These are phyloP conservation scores for Backusella tarrabulga DNA, from an alignment of 192 early-diverging fungal species.

Conservation along the genomic window DNA sequence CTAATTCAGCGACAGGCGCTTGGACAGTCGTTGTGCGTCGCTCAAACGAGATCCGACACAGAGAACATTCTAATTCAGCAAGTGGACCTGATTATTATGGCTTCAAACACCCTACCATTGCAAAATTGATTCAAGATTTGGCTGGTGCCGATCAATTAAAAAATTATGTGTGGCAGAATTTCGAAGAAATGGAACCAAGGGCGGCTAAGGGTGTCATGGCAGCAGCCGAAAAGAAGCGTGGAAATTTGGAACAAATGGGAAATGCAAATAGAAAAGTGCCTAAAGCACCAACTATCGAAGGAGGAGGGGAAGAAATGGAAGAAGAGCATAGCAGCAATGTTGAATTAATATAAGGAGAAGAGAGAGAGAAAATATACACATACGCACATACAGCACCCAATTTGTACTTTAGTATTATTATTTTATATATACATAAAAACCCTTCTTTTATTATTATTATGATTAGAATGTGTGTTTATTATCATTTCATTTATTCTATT, in stretches of 20 bases:
- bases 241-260: slow-evolving; percentile 39
- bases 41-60: slow-evolving; percentile 79
- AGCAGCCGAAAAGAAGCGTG: slow-evolving; percentile 37
- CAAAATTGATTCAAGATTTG: slow-evolving; percentile 88
- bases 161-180: slow-evolving; percentile 72
- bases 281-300: not conserved
- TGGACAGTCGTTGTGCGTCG: slow-evolving; percentile 82
- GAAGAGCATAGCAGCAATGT: not conserved
- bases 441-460: not conserved
- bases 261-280: slow-evolving; percentile 36
- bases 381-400: not conserved
- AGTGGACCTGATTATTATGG: slow-evolving; percentile 95
- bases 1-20: slow-evolving; percentile 87
- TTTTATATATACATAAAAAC: not conserved
- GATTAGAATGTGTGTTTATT: not conserved
- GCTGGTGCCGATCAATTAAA: slow-evolving; percentile 73
- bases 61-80: slow-evolving; percentile 81
- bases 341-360: not conserved
- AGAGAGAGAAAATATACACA: not conserved
- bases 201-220: slow-evolving; percentile 40
- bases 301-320: not conserved
- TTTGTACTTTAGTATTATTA: not conserved
- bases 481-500: too few species aligned
- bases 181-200: slow-evolving; percentile 51
- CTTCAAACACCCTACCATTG: slow-evolving; percentile 84